Evolutionary conservation across 1,284 basidiomycete genomes (phyloP).

Genomic region (Malassezia dermatis): DNA sequence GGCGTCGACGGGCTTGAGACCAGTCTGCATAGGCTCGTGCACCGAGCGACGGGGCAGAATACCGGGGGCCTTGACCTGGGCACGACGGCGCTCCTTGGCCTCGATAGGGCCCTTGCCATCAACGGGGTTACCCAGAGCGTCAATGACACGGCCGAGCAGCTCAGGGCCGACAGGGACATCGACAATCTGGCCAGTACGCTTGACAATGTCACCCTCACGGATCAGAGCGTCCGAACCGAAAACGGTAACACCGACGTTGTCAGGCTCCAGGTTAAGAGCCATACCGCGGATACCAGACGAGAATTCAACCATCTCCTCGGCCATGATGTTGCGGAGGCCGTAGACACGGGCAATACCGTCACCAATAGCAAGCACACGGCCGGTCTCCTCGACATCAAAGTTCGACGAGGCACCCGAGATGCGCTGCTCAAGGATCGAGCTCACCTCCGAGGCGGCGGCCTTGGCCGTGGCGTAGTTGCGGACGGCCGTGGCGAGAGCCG

Average conservation of each 20-base stretch:
- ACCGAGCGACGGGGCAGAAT: conserved; percentile 97
- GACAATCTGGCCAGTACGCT: conserved; percentile 98
- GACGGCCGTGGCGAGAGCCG: conserved; percentile 27
- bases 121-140: conserved; percentile 98
- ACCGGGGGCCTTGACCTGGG: conserved; percentile 95
- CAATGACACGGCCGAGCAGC: conserved; percentile 94
- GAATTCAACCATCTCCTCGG: conserved; percentile 99
- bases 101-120: conserved; percentile 98
- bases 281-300: conserved; percentile 81
- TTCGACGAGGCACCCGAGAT: conserved; percentile 83
- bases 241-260: conserved; percentile 99
- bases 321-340: conserved; percentile 66
- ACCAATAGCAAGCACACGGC: conserved; percentile 95
- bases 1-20: conserved; percentile 98
- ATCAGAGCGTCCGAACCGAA: conserved; percentile 99
- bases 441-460: conserved; percentile 96
- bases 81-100: conserved; percentile 81
- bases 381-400: conserved; percentile 95
- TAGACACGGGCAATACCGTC: conserved; percentile 99
- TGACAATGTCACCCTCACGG: conserved; percentile 99
- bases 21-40: conserved; percentile 99
- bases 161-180: conserved; percentile 94
- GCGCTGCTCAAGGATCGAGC: conserved; percentile 94
- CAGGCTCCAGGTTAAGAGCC: conserved; percentile 99
- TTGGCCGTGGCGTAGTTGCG: conserved; percentile 88